Evolutionary conservation across 2,329 filamentous ascomycete genomes (phyloP).

Genomic region (Ascosphaera apis): DNA sequence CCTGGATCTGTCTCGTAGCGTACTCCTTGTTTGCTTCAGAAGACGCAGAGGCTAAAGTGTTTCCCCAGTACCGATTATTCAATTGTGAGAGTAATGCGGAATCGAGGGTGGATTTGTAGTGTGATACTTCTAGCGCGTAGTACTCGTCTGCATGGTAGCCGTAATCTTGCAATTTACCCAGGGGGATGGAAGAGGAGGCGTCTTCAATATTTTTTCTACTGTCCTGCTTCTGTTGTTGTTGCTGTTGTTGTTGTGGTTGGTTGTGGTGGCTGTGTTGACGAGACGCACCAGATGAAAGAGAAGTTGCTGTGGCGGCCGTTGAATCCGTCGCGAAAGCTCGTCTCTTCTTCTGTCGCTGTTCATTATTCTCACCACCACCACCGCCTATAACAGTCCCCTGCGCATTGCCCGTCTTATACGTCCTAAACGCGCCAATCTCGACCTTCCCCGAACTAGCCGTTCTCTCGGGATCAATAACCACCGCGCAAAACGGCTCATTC

Average conservation of each 20-base stretch:
- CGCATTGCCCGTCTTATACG: conserved; percentile 39
- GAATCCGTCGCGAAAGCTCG: no score
- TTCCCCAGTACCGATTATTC: conserved; percentile 87
- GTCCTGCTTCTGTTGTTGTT: no score
- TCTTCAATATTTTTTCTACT: no score
- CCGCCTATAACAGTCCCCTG: conserved; percentile 17
- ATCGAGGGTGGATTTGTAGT: conserved; percentile 88
- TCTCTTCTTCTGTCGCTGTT: conserved; percentile 17
- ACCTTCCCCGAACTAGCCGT: conserved; percentile 89
- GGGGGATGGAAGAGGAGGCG: conserved; percentile 69
- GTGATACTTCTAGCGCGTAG: conserved; percentile 74
- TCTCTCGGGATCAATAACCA: conserved; percentile 89
- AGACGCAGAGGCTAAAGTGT: no score
- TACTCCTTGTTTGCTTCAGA: no score
- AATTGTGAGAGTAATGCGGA: conserved; percentile 63
- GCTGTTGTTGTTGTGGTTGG: no score
- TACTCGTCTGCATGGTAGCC: conserved; percentile 79
- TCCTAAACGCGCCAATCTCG: conserved; percentile 91
- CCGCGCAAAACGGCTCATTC: conserved; percentile 77
- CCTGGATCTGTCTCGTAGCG: no score
- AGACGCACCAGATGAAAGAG: no score
- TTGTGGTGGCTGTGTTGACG: no score
- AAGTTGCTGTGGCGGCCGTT: conserved; percentile 32
- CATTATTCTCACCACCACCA: conserved; percentile 19
- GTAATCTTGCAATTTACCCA: conserved; percentile 90